These are phyloP conservation scores for Collybiopsis confluens DNA, from an alignment of 768 basidiomycete species.

Conservation along the genomic window DNA sequence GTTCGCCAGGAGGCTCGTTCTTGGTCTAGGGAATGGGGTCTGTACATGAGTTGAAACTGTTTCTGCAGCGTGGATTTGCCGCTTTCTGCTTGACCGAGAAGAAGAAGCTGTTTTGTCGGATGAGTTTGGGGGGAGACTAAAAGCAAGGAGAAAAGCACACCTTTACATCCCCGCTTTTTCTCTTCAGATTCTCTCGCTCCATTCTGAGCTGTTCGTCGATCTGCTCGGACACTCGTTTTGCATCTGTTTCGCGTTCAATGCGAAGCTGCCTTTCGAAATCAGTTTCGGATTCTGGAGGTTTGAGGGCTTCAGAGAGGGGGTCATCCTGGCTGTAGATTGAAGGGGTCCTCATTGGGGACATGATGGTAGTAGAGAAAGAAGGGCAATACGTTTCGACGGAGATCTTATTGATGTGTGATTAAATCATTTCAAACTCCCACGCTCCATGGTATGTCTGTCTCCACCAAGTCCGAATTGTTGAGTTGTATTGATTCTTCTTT, in stretches of 20 bases:
- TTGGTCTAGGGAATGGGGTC: constrained; percentile 61
- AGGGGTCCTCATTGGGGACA: constrained; percentile 54
- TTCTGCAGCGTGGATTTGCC: constrained; percentile 77
- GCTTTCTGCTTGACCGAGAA: constrained; percentile 76
- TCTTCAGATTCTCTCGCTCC: constrained; percentile 63
- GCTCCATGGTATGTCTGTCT: constrained; percentile 1
- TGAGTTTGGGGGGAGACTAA: not conserved
- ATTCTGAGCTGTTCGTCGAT: constrained; percentile 77
- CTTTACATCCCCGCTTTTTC: constrained; percentile 72
- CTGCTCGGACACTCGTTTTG: constrained; percentile 70
- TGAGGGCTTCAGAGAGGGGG: constrained; percentile 63
- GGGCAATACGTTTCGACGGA: constrained; percentile 11
- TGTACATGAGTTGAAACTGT: constrained; percentile 80
- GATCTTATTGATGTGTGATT: constrained; percentile 5
- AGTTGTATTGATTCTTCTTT: constrained; percentile 7
- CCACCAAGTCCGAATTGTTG: constrained; percentile 14
- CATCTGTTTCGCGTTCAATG: constrained; percentile 65
- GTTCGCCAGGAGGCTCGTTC: constrained; percentile 72
- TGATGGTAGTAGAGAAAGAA: constrained; percentile 21
- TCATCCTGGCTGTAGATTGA: constrained; percentile 75
- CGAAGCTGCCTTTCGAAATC: constrained; percentile 58
- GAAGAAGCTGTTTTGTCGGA: constrained; percentile 45
- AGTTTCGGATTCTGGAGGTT: constrained; percentile 63
- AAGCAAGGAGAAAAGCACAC: constrained; percentile 26
- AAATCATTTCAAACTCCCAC: constrained; percentile 1